Evolutionary conservation across 331 rosid species (phyloP).

Genomic region (Quercus lobata): DNA sequence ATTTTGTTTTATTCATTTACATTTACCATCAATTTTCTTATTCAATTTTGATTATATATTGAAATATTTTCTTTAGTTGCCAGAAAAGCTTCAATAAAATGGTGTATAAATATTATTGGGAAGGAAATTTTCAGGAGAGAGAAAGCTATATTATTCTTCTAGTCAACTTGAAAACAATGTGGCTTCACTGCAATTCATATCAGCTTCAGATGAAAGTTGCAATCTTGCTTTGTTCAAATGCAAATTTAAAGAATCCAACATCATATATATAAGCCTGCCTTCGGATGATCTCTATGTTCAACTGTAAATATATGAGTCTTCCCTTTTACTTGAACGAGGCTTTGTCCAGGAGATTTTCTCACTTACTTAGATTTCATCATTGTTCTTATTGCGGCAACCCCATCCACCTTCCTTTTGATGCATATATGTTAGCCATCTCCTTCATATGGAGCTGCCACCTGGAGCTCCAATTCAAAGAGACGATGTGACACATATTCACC

Average conservation of each 20-base stretch:
- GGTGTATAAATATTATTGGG: too few relatives aligned
- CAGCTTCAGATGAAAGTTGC: conserved; percentile 1
- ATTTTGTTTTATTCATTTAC: too few relatives aligned
- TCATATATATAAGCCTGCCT: conserved; percentile 31
- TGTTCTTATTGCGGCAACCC: conserved; percentile 46
- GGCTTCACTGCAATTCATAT: conserved; percentile 14
- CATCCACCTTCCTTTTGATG: conserved; percentile 51
- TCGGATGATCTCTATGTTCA: conserved; percentile 49
- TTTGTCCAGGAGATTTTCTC: conserved; percentile 50
- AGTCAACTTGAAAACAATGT: too few relatives aligned
- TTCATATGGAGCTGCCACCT: conserved; percentile 41
- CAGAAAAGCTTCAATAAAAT: too few relatives aligned
- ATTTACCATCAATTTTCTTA: too few relatives aligned
- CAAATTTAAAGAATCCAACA: conserved; percentile 33
- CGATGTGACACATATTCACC: conserved; percentile 29
- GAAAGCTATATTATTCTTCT: too few relatives aligned
- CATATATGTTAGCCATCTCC: conserved; percentile 63
- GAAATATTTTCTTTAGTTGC: too few relatives aligned
- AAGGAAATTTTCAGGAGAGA: too few relatives aligned
- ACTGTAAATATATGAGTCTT: conserved; percentile 39
- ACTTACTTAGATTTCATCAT: conserved; percentile 44
- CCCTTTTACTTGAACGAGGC: conserved; percentile 43
- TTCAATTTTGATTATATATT: too few relatives aligned
- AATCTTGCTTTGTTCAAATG: conserved; percentile 20
- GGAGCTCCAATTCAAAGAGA: conserved; percentile 49